Base-by-base conservation (phyloP, 371 early-diverging fungal species). In the Actinomucor elegans region DNA sequence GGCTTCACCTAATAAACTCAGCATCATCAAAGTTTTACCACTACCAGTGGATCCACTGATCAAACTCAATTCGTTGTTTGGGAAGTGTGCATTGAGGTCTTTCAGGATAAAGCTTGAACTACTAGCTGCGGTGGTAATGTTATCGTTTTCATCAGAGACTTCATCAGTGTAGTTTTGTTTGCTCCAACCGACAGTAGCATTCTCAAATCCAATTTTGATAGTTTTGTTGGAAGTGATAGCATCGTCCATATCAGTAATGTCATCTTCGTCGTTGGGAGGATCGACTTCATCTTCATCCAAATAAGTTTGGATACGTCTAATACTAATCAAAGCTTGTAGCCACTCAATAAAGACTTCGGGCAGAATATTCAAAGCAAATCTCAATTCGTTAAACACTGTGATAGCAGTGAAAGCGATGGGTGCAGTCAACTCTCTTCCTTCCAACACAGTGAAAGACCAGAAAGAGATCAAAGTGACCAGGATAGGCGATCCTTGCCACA, bases 221-320 rank as follows among this genome's bases (percentile, higher is more conserved):
- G 49, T 20, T 5, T 35, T 28, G 29, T 20, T 35, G 1, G 7
- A 14, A 27, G 23, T 27, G 2, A 43, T n/a, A 41, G 48, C 49
- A 40, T 57, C 9, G 47, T 55, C 38, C 41, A 59, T 38, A 47
- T 57, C 21, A 51, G 51, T 14, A 51, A 61, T 40, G 60, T 69
- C 29, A 86, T 61, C 51, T 88, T 90, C 84, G 14, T 73, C 55
- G 41, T 91, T 71, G 4, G 48, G 21, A 14, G 42, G 36, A 11
- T 71, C 70, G 9, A 94, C 66, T 40, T 94, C 94, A 10, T 85
- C 77, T 38, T 92, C 88, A 11, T 70, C 59, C 54, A 94, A 69
- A 26, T 88, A 83, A 15, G 57, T 67, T 55, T 83, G 69, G 35
- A 94, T 83, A 28, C 94, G 82, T 21, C 55, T 66, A 21, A 62